These are phyloP conservation scores for Didymella exigua DNA, from an alignment of 2,329 filamentous ascomycete species.

Conservation along the genomic window DNA sequence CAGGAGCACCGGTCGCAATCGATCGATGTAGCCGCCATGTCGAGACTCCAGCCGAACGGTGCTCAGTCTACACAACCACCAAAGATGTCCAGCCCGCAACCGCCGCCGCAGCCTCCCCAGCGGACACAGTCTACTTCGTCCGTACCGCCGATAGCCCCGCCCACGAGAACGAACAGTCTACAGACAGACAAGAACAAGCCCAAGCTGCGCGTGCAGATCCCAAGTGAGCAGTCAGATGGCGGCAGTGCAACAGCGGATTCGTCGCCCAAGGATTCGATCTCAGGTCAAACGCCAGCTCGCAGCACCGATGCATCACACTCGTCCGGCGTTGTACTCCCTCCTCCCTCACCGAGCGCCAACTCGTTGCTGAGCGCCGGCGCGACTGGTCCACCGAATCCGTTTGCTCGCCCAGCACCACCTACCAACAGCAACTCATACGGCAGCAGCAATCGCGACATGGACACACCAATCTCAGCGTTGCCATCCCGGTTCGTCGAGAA, in stretches of 20 bases:
- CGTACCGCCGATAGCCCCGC: constrained; percentile 72
- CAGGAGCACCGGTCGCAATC: constrained; percentile 64
- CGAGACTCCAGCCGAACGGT: constrained; percentile 49
- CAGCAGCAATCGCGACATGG: constrained; percentile 49
- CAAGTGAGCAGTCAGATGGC: constrained; percentile 83
- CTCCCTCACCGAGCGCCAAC: constrained; percentile 87
- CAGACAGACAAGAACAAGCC: constrained; percentile 74
- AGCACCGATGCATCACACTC: constrained; percentile 63
- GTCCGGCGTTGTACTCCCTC: constrained; percentile 80
- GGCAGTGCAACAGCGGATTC: constrained; percentile 77
- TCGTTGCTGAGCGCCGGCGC: constrained; percentile 88
- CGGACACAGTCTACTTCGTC: constrained; percentile 65
- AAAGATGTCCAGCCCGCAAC: constrained; percentile 35
- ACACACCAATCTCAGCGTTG: constrained; percentile 91
- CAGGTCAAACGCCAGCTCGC: constrained; percentile 63
- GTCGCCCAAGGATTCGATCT: constrained; percentile 65
- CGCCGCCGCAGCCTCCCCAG: constrained; percentile 52
- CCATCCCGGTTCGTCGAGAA: constrained; percentile 89
- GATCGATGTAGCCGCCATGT: constrained; percentile 64
- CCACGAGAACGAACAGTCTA: constrained; percentile 73
- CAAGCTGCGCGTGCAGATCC: constrained; percentile 90
- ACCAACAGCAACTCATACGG: constrained; percentile 57
- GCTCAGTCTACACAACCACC: constrained; percentile 61
- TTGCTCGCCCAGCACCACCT: constrained; percentile 83
- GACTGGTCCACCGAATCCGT: constrained; percentile 91